Evolutionary conservation across 2,329 filamentous ascomycete species (phyloP).

Genomic region (Coniochaeta sp.): DNA sequence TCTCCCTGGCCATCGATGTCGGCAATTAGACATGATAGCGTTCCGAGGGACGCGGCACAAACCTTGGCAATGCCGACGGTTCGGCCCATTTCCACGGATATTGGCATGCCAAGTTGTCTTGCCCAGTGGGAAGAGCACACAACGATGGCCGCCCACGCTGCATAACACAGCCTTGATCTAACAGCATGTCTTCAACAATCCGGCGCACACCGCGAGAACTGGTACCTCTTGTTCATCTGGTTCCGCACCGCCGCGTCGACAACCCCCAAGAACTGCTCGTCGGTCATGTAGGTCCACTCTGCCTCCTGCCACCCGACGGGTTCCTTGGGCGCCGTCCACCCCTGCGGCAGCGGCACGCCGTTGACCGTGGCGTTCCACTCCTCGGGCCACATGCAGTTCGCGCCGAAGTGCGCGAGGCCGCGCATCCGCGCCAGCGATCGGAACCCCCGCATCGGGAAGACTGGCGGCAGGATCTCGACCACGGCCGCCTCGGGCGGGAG

Average conservation of each 20-base stretch:
- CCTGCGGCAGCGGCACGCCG: background rate
- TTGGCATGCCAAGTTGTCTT: too few species aligned
- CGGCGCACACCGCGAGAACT: background rate
- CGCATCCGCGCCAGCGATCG: background rate
- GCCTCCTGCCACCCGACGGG: slow-evolving; percentile 9
- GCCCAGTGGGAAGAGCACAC: too few species aligned
- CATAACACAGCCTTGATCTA: background rate
- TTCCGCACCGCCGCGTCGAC: slow-evolving; percentile 1
- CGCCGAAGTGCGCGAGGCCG: background rate
- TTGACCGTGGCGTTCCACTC: slow-evolving; percentile 1
- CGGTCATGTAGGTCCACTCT: slow-evolving; percentile 12
- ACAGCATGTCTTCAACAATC: slow-evolving; percentile 18
- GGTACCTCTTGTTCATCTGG: background rate
- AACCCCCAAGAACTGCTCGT: slow-evolving; percentile 9
- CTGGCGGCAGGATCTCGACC: slow-evolving; percentile 8
- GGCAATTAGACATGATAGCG: too few species aligned
- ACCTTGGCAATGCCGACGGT: too few species aligned
- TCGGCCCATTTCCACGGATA: too few species aligned
- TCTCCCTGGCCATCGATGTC: too few species aligned
- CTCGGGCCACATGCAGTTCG: slow-evolving; percentile 2
- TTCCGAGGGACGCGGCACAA: too few species aligned
- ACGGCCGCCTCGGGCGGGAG: slow-evolving; percentile 13
- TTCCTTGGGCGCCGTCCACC: background rate
- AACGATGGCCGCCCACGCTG: too few species aligned
- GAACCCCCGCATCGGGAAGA: background rate